Evolutionary conservation across 305 asterid species (phyloP).

Genomic region (Rubia balearica): DNA sequence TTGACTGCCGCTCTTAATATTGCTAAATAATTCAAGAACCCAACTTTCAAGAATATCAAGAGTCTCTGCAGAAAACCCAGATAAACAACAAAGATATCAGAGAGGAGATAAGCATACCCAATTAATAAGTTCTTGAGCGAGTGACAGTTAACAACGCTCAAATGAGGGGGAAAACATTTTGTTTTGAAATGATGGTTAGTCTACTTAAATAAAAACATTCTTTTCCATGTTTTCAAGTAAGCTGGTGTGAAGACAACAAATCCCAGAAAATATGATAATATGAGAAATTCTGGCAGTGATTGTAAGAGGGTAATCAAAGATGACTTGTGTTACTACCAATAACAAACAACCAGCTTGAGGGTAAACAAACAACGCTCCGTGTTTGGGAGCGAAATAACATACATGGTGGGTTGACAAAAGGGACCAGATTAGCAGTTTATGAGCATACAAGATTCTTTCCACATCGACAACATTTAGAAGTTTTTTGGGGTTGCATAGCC

Average conservation of each 20-base stretch:
- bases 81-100: conserved; percentile 19
- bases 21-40: conserved; percentile 76
- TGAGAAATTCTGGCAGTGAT: neutral
- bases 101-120: neutral
- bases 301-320: neutral
- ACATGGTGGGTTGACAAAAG: neutral
- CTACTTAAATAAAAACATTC: neutral
- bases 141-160: neutral
- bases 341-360: neutral
- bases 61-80: conserved; percentile 56
- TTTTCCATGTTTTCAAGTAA: neutral
- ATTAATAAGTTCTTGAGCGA: neutral
- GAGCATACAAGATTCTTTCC: neutral
- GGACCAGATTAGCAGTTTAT: neutral
- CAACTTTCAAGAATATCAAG: conserved; percentile 84
- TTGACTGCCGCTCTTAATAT: conserved; percentile 53
- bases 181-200: neutral
- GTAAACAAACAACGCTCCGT: neutral
- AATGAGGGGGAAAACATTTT: neutral
- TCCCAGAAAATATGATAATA: neutral
- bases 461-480: neutral
- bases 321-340: neutral
- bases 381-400: neutral
- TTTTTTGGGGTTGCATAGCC: neutral
- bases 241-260: neutral